phyloP scores from a whole-genome alignment of 305 asterid genomes.

The Plantago rigida region DNA sequence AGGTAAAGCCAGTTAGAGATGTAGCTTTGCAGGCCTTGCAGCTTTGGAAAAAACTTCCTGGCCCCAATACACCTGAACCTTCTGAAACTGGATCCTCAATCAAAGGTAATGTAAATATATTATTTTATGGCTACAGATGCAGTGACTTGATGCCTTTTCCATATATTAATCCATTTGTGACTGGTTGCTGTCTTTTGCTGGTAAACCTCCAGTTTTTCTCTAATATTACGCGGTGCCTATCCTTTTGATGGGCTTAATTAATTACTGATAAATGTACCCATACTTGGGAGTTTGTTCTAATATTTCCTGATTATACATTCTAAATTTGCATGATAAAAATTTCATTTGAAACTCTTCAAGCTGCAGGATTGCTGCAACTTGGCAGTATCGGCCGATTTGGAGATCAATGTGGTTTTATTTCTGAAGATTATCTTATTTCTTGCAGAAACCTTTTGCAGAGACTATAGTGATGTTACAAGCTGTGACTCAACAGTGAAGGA shows the following conservation, averaged over 20 bases:
- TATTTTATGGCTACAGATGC: too few species aligned
- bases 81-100: constrained; percentile 86
- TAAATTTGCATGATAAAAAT: too few species aligned
- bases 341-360: not conserved
- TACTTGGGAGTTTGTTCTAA: constrained; percentile 1
- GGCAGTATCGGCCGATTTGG: not conserved
- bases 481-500: constrained; percentile 48
- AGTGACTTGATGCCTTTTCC: too few species aligned
- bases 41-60: constrained; percentile 71
- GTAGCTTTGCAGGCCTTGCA: constrained; percentile 81
- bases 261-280: not conserved
- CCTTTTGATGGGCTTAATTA: not conserved
- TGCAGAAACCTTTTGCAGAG: constrained; percentile 63
- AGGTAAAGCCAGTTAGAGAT: constrained; percentile 96
- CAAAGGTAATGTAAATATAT: constrained; percentile 42
- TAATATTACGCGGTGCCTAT: not conserved
- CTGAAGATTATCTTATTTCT: constrained; percentile 24
- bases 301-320: not conserved
- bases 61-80: constrained; percentile 65
- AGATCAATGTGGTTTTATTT: constrained; percentile 7
- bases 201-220: constrained; percentile 4
- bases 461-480: constrained; percentile 56
- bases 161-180: too few species aligned
- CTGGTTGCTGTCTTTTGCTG: not conserved
- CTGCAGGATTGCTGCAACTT: constrained; percentile 1